Percentiles rank a stretch among this genome's conserved stretches.
Conservation (phyloP, 2,329 filamentous ascomycete genomes). For the Fusarium luffae region DNA sequence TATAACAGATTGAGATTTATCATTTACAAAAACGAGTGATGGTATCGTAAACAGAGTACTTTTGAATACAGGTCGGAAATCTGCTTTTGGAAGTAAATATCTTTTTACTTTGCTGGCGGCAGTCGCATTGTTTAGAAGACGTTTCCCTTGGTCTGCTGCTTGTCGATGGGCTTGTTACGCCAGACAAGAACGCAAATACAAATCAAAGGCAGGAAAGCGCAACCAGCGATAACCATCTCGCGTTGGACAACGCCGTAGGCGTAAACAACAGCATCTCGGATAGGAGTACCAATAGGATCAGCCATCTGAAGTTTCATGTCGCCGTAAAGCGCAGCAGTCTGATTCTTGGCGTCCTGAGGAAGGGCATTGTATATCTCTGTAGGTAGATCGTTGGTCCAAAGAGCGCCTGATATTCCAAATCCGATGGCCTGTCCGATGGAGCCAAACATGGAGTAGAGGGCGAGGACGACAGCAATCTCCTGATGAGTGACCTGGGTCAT, state of each 20-base stretch:
- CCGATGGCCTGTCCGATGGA: slow-evolving; percentile 50
- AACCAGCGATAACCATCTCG: slow-evolving; percentile 57
- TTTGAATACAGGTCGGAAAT: neutral
- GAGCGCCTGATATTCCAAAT: slow-evolving; percentile 46
- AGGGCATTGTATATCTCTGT: slow-evolving; percentile 63
- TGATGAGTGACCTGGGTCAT: slow-evolving; percentile 48
- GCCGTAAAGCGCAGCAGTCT: slow-evolving; percentile 63
- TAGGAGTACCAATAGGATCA: slow-evolving; percentile 58
- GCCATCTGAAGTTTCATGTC: slow-evolving; percentile 63
- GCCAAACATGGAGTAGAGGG: slow-evolving; percentile 46
- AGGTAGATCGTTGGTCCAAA: slow-evolving; percentile 48
- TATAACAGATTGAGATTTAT: neutral
- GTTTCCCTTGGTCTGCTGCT: slow-evolving; percentile 62
- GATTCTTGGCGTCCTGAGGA: slow-evolving; percentile 53
- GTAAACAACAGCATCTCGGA: slow-evolving; percentile 65
- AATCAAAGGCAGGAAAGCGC: slow-evolving; percentile 48
- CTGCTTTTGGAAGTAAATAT: neutral
- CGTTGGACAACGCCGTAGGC: slow-evolving; percentile 67
- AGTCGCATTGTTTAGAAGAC: slow-evolving; percentile 55
- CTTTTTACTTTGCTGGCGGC: neutral
- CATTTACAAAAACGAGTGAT: neutral
- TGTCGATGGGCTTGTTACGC: slow-evolving; percentile 61
- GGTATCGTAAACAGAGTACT: neutral
- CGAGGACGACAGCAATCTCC: slow-evolving; percentile 49
- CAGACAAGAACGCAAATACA: slow-evolving; percentile 58